These are phyloP conservation scores for Leccinum ochraceum DNA, from an alignment of 768 basidiomycete species.

Conservation along the genomic window DNA sequence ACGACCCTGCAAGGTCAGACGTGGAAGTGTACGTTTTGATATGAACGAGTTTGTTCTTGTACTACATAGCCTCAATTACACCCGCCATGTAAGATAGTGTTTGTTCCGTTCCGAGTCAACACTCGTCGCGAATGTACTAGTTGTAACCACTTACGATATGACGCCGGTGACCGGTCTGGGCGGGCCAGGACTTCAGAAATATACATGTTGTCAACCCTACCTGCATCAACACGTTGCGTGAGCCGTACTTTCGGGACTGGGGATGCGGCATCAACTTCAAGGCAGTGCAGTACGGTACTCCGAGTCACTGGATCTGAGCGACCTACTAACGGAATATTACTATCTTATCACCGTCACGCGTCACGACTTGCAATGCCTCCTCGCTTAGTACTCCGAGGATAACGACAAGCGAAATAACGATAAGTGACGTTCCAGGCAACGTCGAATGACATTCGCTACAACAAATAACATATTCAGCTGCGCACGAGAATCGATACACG, in stretches of 20 bases:
- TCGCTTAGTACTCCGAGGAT: not conserved
- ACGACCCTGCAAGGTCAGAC: not conserved
- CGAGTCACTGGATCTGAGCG: not conserved
- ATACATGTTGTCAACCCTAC: not conserved
- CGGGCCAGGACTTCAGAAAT: not conserved
- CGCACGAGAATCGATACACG: constrained; percentile 12
- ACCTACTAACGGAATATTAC: too few relatives aligned
- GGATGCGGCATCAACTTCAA: too few relatives aligned
- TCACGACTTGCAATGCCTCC: too few relatives aligned
- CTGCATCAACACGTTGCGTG: constrained; percentile 9
- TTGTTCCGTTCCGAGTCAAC: not conserved
- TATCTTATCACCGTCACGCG: not conserved
- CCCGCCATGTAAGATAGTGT: not conserved
- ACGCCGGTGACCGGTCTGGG: not conserved
- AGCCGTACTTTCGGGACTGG: not conserved
- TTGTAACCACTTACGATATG: constrained; percentile 1
- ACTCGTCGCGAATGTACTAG: too few relatives aligned
- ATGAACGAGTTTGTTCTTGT: not conserved
- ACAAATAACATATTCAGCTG: constrained; percentile 3
- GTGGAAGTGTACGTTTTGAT: not conserved
- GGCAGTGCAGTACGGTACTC: not conserved
- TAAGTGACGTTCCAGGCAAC: not conserved
- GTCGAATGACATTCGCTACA: constrained; percentile 1
- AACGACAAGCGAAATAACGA: constrained; percentile 3
- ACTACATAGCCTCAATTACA: not conserved